A percentile compares a stretch with the other conserved stretches of the same genome.
Conservation (phyloP, 768 basidiomycete species). For the Ephemerocybe angulata region DNA sequence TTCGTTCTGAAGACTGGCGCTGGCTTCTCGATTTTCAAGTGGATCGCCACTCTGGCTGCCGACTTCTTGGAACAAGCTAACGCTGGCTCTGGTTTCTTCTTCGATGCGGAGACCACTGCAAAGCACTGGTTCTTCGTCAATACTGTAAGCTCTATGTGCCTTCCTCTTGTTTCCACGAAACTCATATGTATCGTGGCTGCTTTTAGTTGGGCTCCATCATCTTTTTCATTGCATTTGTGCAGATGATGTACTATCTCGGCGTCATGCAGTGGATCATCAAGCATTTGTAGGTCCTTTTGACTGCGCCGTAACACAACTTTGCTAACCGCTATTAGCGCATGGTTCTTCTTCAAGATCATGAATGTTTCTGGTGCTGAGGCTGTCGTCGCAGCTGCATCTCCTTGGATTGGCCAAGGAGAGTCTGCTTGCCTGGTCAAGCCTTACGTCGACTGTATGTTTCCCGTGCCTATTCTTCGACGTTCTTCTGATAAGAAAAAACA, state of each 20-base stretch:
- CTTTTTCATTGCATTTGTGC: conserved; percentile 91
- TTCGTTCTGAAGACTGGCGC: conserved; percentile 85
- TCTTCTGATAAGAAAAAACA: conserved; percentile 13
- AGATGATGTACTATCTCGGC: conserved; percentile 87
- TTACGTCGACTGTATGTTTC: conserved; percentile 59
- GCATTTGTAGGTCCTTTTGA: conserved; percentile 58
- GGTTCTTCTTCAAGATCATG: conserved; percentile 92
- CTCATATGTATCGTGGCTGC: not conserved
- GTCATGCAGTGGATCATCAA: conserved; percentile 94
- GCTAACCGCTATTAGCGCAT: conserved; percentile 48
- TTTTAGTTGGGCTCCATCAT: conserved; percentile 70
- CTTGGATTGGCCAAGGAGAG: conserved; percentile 91
- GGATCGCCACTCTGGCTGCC: conserved; percentile 75
- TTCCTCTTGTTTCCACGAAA: conserved; percentile 1
- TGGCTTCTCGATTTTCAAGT: conserved; percentile 80
- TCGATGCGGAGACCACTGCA: conserved; percentile 56
- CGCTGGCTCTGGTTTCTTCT: conserved; percentile 80
- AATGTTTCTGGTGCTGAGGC: conserved; percentile 94
- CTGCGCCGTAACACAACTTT: not conserved
- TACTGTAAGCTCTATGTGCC: conserved; percentile 47
- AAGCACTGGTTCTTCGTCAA: conserved; percentile 88
- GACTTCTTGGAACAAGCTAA: conserved; percentile 71
- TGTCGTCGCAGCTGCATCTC: conserved; percentile 87
- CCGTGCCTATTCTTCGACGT: conserved; percentile 5
- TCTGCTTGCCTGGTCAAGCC: conserved; percentile 82